phyloP scores from a whole-genome alignment of 768 basidiomycete genomes.

The Termitomyces sp. region DNA sequence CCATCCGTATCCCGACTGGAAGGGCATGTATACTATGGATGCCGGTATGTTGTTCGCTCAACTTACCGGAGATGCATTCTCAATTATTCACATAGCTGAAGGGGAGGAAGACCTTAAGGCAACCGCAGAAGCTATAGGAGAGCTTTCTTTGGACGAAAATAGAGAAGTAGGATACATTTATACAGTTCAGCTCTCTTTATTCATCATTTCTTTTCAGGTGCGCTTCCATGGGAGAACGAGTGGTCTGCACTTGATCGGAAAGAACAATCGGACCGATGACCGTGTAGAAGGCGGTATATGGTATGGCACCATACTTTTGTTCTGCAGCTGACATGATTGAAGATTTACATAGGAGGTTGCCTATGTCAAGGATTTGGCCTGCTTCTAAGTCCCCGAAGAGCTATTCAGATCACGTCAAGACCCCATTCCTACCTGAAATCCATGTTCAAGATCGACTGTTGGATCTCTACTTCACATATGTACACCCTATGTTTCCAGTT shows the following conservation, averaged over 20 bases:
- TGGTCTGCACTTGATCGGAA: slow-evolving; percentile 70
- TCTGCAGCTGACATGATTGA: slow-evolving; percentile 10
- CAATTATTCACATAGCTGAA: slow-evolving; percentile 1
- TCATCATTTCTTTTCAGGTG: slow-evolving; percentile 40
- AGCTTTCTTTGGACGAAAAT: slow-evolving; percentile 71
- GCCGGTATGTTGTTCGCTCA: slow-evolving; percentile 9
- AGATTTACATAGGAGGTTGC: slow-evolving; percentile 45
- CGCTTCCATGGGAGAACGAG: slow-evolving; percentile 80
- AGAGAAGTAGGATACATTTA: slow-evolving; percentile 45
- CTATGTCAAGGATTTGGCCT: slow-evolving; percentile 76
- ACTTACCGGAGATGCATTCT: neutral
- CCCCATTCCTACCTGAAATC: slow-evolving; percentile 51
- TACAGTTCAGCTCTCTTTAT: neutral
- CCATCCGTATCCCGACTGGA: slow-evolving; percentile 44
- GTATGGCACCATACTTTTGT: slow-evolving; percentile 26
- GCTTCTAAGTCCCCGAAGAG: slow-evolving; percentile 41
- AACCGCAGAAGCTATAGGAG: slow-evolving; percentile 56
- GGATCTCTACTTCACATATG: slow-evolving; percentile 75
- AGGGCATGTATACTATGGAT: slow-evolving; percentile 57
- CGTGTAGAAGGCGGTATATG: slow-evolving; percentile 67
- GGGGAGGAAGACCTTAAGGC: slow-evolving; percentile 38
- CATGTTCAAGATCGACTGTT: slow-evolving; percentile 65
- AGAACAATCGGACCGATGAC: slow-evolving; percentile 60
- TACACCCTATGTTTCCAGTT: slow-evolving; percentile 80
- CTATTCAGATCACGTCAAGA: slow-evolving; percentile 38